Percentiles rank a stretch among this genome's conserved stretches.
These are phyloP conservation scores for Aspergillus candidus DNA, from an alignment of 2,329 filamentous ascomycete species.

Conservation along the genomic window DNA sequence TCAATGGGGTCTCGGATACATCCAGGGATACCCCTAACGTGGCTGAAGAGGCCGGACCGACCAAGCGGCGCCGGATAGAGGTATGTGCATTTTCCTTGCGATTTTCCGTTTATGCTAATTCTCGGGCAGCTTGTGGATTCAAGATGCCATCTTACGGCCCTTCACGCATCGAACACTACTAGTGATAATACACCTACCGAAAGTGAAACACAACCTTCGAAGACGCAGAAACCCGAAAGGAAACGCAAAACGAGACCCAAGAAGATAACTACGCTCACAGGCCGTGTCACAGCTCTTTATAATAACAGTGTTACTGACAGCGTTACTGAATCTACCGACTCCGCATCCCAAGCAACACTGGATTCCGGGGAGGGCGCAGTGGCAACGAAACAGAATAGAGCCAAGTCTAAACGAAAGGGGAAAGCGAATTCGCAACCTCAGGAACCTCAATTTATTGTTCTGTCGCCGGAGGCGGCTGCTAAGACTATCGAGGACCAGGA, in stretches of 20 bases:
- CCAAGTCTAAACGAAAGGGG: conserved; percentile 12
- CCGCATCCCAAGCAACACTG: conserved; percentile 4
- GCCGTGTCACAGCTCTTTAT: conserved; percentile 68
- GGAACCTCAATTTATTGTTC: conserved; percentile 50
- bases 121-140: conserved; percentile 21
- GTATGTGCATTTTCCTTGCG: conserved; percentile 14
- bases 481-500: conserved; percentile 63
- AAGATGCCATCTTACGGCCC: conserved; percentile 10
- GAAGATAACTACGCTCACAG: conserved; percentile 71
- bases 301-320: conserved; percentile 33
- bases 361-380: not conserved
- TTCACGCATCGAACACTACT: conserved; percentile 3
- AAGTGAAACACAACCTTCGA: conserved; percentile 7
- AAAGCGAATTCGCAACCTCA: conserved; percentile 20
- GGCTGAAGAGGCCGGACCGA: conserved; percentile 21
- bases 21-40: conserved; percentile 9
- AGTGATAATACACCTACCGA: conserved; percentile 11
- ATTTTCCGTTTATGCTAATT: conserved; percentile 1
- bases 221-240: conserved; percentile 13
- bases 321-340: conserved; percentile 20
- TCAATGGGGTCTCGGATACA: conserved; percentile 19
- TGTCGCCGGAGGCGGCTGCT: conserved; percentile 64
- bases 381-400: not conserved
- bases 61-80: conserved; percentile 35
- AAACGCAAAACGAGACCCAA: conserved; percentile 54